These are phyloP conservation scores for Talaromyces amestolkiae DNA, from an alignment of 2,329 filamentous ascomycete genomes.

Conservation along the genomic window DNA sequence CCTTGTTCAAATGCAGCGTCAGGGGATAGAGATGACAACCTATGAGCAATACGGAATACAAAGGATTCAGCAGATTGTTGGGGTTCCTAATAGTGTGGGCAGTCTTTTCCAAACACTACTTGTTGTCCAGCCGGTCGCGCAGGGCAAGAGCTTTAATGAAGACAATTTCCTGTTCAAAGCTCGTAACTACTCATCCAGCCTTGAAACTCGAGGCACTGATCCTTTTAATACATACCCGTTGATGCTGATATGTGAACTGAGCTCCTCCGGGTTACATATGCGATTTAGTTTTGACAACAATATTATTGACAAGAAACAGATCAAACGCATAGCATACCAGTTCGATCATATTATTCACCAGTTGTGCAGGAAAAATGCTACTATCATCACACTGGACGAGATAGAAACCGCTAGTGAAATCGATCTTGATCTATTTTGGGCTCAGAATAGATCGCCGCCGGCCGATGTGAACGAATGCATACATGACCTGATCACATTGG, in stretches of 20 bases:
- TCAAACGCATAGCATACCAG: conserved; percentile 27
- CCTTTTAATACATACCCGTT: conserved; percentile 52
- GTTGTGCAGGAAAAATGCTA: background rate
- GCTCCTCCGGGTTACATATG: conserved; percentile 53
- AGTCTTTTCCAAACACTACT: conserved; percentile 42
- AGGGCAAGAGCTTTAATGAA: conserved; percentile 1
- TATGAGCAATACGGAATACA: conserved; percentile 17
- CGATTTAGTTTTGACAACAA: conserved; percentile 60
- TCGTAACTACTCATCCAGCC: conserved; percentile 56
- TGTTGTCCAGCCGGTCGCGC: conserved; percentile 27
- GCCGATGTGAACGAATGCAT: background rate
- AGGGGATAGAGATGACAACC: conserved; percentile 52
- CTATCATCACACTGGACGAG: background rate
- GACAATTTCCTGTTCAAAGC: conserved; percentile 9
- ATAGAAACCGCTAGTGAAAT: background rate
- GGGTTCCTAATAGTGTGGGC: conserved; percentile 30
- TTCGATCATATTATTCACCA: conserved; percentile 2
- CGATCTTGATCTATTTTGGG: conserved; percentile 6
- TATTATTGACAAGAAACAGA: conserved; percentile 47
- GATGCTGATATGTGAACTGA: conserved; percentile 59
- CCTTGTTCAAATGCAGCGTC: conserved; percentile 53
- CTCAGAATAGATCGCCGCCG: conserved; percentile 2
- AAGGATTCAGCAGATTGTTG: background rate
- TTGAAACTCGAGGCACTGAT: conserved; percentile 33
- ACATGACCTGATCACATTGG: conserved; percentile 24